Percentiles rank a stretch among this genome's conserved stretches.
phyloP scores from a whole-genome alignment of 2,329 filamentous ascomycete genomes.

The Didymosphaeria variabile region DNA sequence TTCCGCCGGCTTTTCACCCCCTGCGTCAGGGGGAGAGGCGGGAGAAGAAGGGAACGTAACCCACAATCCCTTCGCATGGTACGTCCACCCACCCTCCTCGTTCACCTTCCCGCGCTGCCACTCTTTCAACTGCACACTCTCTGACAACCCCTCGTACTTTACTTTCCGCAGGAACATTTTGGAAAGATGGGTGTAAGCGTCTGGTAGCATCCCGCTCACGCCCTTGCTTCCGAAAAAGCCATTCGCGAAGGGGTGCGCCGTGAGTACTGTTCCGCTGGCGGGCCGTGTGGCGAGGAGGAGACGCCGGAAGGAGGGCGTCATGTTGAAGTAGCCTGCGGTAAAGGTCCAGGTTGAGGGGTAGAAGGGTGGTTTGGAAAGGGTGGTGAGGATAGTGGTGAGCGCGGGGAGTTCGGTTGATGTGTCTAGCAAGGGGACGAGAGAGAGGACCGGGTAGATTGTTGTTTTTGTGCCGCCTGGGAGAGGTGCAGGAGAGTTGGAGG shows the following conservation, averaged over 20 bases:
- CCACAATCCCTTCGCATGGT: slow-evolving; percentile 97
- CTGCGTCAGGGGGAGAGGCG: not conserved
- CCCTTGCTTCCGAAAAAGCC: slow-evolving; percentile 92
- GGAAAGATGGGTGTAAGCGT: slow-evolving; percentile 89
- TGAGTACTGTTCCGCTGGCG: slow-evolving; percentile 80
- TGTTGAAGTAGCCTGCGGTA: slow-evolving; percentile 98
- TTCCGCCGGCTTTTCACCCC: slow-evolving; percentile 64
- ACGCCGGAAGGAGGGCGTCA: slow-evolving; percentile 81
- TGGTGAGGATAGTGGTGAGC: slow-evolving; percentile 76
- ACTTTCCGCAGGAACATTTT: slow-evolving; percentile 78
- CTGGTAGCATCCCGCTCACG: slow-evolving; percentile 87
- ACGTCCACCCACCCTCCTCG: slow-evolving; percentile 89
- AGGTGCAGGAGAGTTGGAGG: slow-evolving; percentile 48
- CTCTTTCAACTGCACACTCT: slow-evolving; percentile 78
- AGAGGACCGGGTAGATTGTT: slow-evolving; percentile 84
- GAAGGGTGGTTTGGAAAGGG: slow-evolving; percentile 73
- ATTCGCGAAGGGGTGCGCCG: slow-evolving; percentile 91
- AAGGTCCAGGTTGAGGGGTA: slow-evolving; percentile 87
- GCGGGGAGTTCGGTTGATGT: slow-evolving; percentile 89
- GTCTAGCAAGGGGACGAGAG: slow-evolving; percentile 87
- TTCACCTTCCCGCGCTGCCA: slow-evolving; percentile 87
- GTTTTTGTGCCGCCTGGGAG: slow-evolving; percentile 42
- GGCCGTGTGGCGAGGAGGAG: slow-evolving; percentile 80
- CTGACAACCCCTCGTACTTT: slow-evolving; percentile 59
- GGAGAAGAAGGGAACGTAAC: slow-evolving; percentile 70